phyloP scores from a whole-genome alignment of 2,329 filamentous ascomycete genomes.

The Botryotinia globosa region DNA sequence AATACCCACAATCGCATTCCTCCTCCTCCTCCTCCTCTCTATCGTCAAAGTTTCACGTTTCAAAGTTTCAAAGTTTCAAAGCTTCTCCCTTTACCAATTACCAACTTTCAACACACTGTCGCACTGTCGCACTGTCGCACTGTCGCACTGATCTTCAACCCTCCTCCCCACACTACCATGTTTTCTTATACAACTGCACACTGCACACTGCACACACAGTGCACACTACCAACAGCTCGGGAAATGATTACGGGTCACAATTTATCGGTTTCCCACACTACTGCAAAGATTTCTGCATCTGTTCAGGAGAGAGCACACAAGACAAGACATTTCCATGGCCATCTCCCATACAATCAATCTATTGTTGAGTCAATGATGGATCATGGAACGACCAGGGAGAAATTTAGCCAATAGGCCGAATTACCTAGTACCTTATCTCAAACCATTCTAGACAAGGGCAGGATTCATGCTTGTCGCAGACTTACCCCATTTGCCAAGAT shows the following conservation, averaged over 20 bases:
- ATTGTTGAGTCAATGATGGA: background rate
- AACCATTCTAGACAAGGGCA: slow-evolving; percentile 15
- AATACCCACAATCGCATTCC: background rate
- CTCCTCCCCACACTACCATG: background rate
- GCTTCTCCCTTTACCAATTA: background rate
- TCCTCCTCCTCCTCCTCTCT: background rate
- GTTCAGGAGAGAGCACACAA: slow-evolving; percentile 17
- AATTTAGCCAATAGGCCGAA: slow-evolving; percentile 7
- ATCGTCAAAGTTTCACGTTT: background rate
- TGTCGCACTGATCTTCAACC: slow-evolving; percentile 14
- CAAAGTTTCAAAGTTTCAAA: background rate
- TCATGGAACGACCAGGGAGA: background rate
- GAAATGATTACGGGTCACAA: slow-evolving; percentile 12
- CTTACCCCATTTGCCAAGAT: slow-evolving; percentile 9
- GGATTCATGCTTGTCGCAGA: slow-evolving; percentile 3
- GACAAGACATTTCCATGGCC: slow-evolving; percentile 11
- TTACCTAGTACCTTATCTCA: slow-evolving; percentile 17
- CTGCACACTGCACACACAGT: background rate
- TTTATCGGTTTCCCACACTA: slow-evolving; percentile 10
- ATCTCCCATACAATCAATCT: background rate
- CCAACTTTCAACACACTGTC: slow-evolving; percentile 7
- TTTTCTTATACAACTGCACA: background rate
- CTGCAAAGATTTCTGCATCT: slow-evolving; percentile 15
- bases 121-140: too few relatives aligned
- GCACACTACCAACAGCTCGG: slow-evolving; percentile 12